These are phyloP conservation scores for Graphium sp. DNA, from an alignment of 2,329 filamentous ascomycete genomes.

Conservation along the genomic window DNA sequence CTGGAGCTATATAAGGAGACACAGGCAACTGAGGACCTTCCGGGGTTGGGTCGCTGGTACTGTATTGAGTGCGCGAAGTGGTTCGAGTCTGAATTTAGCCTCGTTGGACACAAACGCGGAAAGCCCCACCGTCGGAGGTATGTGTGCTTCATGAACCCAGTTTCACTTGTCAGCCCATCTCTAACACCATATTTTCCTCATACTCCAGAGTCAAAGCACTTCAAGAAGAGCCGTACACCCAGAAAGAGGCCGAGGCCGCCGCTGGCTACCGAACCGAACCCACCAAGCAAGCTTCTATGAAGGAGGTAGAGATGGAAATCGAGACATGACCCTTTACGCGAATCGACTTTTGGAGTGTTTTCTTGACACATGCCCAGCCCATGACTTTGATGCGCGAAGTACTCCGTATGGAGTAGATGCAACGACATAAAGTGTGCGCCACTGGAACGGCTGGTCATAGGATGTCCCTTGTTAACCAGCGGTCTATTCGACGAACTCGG, in stretches of 20 bases:
- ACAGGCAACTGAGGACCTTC: slow-evolving; percentile 73
- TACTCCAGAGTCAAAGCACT: slow-evolving; percentile 56
- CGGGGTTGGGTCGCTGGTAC: slow-evolving; percentile 71
- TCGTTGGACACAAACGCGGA: slow-evolving; percentile 60
- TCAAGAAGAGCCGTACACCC: slow-evolving; percentile 69
- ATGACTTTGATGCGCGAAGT: too few relatives aligned
- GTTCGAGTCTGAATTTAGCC: slow-evolving; percentile 73
- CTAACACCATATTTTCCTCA: slow-evolving; percentile 2
- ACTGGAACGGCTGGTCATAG: not conserved
- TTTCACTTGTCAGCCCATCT: not conserved
- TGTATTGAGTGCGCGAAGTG: slow-evolving; percentile 91
- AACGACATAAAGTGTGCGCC: not conserved
- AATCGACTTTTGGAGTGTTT: not conserved
- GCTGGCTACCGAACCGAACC: slow-evolving; percentile 58
- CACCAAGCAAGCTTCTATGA: slow-evolving; percentile 16
- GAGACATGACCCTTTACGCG: slow-evolving; percentile 3
- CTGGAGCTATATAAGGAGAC: slow-evolving; percentile 61
- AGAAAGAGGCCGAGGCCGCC: slow-evolving; percentile 72
- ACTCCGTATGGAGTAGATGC: too few relatives aligned
- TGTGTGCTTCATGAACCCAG: slow-evolving; percentile 7
- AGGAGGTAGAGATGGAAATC: slow-evolving; percentile 20
- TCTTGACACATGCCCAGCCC: not conserved
- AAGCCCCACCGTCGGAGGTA: slow-evolving; percentile 90
- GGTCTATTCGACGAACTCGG: not conserved
- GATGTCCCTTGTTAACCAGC: too few relatives aligned